Evolutionary conservation across 495 filamentous ascomycete species (phyloP).

Genomic region (Evansstolkia leycettana): DNA sequence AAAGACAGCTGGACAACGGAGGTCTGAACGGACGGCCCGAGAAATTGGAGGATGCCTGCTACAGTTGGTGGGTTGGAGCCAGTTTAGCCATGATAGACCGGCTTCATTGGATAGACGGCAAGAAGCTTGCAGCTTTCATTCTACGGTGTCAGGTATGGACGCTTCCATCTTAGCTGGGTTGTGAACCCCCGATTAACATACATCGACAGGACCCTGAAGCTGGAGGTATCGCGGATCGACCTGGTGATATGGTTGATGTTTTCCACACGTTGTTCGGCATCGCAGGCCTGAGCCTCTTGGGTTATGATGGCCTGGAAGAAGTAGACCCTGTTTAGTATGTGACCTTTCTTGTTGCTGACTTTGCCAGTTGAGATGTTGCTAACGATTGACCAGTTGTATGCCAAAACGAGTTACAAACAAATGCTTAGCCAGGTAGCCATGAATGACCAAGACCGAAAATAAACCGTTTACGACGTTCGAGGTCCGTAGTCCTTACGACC

Average conservation of each 20-base stretch:
- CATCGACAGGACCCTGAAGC: slow-evolving; percentile 55
- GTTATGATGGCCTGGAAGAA: slow-evolving; percentile 59
- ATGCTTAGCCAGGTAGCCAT: slow-evolving; percentile 30
- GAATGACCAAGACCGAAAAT: too few species aligned
- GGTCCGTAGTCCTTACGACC: slow-evolving; percentile 15
- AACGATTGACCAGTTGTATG: slow-evolving; percentile 46
- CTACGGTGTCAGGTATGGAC: slow-evolving; percentile 57
- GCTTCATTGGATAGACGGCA: slow-evolving; percentile 80
- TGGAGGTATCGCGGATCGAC: slow-evolving; percentile 82
- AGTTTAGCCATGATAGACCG: slow-evolving; percentile 82
- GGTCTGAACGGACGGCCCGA: slow-evolving; percentile 91
- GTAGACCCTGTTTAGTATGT: slow-evolving; percentile 84
- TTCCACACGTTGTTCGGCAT: slow-evolving; percentile 90
- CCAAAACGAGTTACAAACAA: slow-evolving; percentile 51
- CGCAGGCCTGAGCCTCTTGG: slow-evolving; percentile 75
- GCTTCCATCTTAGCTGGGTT: slow-evolving; percentile 5
- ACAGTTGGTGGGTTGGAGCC: slow-evolving; percentile 94
- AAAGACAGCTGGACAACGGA: slow-evolving; percentile 75
- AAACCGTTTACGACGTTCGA: too few species aligned
- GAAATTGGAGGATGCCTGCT: slow-evolving; percentile 94
- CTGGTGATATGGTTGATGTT: slow-evolving; percentile 91
- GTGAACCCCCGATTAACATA: neutral
- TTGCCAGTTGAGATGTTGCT: slow-evolving; percentile 2
- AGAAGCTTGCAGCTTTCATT: slow-evolving; percentile 69
- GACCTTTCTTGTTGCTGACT: neutral